Base-by-base conservation (phyloP, 2,329 filamentous ascomycete genomes). In the Talaromyces albobiverticillius region DNA sequence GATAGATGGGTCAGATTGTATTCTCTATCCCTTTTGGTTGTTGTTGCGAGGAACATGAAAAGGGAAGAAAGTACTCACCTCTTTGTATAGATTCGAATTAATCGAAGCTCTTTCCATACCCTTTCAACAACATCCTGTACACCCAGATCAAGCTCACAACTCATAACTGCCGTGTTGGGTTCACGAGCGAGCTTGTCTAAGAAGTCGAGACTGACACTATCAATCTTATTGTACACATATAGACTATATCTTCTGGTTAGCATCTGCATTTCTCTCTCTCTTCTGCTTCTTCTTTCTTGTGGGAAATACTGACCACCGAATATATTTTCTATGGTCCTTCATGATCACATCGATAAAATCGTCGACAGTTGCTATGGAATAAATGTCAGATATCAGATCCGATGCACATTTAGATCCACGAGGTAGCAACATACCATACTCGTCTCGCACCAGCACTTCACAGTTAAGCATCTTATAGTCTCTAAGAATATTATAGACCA, bases 181-280 rank as follows among this genome's bases (percentile, higher is more conserved):
- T 99, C 95, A 57, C 91, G 86, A 4, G 95, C 94, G 20, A 99
- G 80, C 69, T 88, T 85, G 78, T 99, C 89, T 46, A 99, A 83
- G 74, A 95, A 95, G 69, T 96, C 91, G 61, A 99, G 83, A 40
- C 88, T 93, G 57, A 99, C 89, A 70, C 85, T 87, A 76, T 99
- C 94, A 76, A 99, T 95, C 77, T 99, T 99, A 87, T 99, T 99
- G 85, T 99, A 99, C 29, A 97, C 93, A 75, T 99, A 99, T 29
- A 99, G 81, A 68, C 90, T 80, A 29, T 14, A n/a, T 5, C 18
- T 34, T 26, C 51, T 52, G 32, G 36, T 40, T 22, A 25, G 34
- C 26, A n/a, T 52, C 9, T 25, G 4, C 5, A 10, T 29, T 29
- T 40, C 32, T 36, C 16, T 1, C 3, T 20, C 3, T 13, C 13